Evolutionary conservation across 768 basidiomycete genomes (phyloP).

Genomic region (Lanmaoa rubissima): DNA sequence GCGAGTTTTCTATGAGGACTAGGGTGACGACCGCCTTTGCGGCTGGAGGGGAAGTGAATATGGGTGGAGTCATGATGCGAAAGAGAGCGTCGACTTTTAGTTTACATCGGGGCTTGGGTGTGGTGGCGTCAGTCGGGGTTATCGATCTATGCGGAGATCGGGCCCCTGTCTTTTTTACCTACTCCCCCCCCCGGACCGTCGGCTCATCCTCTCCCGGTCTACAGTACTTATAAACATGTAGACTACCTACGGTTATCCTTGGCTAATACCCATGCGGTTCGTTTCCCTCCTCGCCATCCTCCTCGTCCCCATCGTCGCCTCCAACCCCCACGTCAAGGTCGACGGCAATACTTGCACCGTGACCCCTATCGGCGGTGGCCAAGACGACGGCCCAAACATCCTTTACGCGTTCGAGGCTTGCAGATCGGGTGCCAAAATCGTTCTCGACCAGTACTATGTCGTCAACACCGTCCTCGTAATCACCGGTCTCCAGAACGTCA

Average conservation of each 20-base stretch:
- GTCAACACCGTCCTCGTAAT: slow-evolving; percentile 42
- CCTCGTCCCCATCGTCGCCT: not conserved
- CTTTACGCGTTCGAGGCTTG: slow-evolving; percentile 33
- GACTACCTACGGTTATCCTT: too few relatives aligned
- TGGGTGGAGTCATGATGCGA: slow-evolving; percentile 7
- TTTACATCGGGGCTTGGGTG: too few relatives aligned
- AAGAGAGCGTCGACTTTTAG: not conserved
- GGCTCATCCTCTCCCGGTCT: not conserved
- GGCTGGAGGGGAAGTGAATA: slow-evolving; percentile 21
- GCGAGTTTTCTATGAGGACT: slow-evolving; percentile 57
- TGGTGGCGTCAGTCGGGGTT: slow-evolving; percentile 18
- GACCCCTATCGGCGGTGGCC: slow-evolving; percentile 31
- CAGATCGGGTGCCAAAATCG: slow-evolving; percentile 27
- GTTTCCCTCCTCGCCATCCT: not conserved
- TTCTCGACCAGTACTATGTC: slow-evolving; percentile 34
- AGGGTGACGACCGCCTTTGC: slow-evolving; percentile 35
- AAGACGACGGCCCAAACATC: slow-evolving; percentile 39
- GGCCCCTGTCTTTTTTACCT: not conserved
- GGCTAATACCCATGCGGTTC: not conserved
- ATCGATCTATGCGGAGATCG: slow-evolving; percentile 15
- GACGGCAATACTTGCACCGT: slow-evolving; percentile 24
- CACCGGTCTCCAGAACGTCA: slow-evolving; percentile 36
- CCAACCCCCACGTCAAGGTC: slow-evolving; percentile 1
- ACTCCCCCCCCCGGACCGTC: too few relatives aligned
- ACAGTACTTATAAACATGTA: too few relatives aligned